Evolutionary conservation across 2,329 filamentous ascomycete genomes (phyloP), one percentile per base, ranked within the genome.

Genomic region (Xylaria arbuscula): DNA sequence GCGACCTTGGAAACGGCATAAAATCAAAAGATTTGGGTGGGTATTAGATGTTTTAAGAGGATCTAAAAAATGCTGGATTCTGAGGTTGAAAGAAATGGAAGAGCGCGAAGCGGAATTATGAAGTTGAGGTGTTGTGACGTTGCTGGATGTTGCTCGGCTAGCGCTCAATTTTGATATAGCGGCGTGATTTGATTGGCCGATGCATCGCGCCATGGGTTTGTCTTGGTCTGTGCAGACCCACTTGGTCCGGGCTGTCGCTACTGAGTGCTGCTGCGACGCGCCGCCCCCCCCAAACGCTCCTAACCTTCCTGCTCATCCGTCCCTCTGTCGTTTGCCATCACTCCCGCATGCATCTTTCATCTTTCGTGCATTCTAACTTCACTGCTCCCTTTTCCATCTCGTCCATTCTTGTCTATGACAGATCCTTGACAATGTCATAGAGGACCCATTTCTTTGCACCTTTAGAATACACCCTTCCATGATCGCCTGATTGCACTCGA

Each of bases 51-150:
- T 34, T 50, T 66, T 69, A 64, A 24, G 34, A 2, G 47, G 63
- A 64, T 67, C 40, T 68, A 22, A 58, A 62, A 60, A 45, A 11
- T 65, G 69, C 70, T 62, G 40, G 69, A 67, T 60, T 68, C 72
- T 63, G 69, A 76, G 73, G 77, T 78, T 75, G 72, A 73, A 68
- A 68, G 72, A 73, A 62, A 72, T 64, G 72, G 73, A 71, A 69
- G 68, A 66, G 72, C 69, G 68, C 67, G 47, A 59, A 69, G 64
- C 58, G 71, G 66, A 72, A 72, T 68, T 64, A 51, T 73, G 57
- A 67, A 69, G 72, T 74, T 69, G 71, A 74, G 75, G 76, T 74
- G 75, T 75, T 76, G 72, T 74, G 72, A 67, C 67, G 70, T 73
- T 75, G 68, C 65, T 68, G 68, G 62, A 65, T 57, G 47, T 59